A percentile compares a stretch with the other conserved stretches of the same genome.
phyloP scores from a whole-genome alignment of 805 yeast genomes.

The Sungouiozyma intestinalis region DNA sequence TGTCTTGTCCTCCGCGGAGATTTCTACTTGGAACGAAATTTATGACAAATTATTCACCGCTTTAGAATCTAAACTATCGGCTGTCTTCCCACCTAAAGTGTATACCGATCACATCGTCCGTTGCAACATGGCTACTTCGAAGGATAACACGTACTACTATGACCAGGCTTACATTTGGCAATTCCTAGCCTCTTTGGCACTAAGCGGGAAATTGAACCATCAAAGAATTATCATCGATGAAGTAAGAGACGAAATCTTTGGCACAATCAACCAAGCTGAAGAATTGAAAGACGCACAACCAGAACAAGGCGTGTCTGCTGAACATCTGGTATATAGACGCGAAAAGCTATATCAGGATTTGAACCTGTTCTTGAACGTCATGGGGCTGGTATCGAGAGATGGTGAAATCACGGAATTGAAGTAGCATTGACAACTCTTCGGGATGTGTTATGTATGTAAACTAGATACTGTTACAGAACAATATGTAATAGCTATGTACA shows the following conservation, averaged over 20 bases:
- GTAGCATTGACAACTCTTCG: slow-evolving; percentile 14
- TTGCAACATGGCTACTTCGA: background rate
- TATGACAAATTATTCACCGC: slow-evolving; percentile 75
- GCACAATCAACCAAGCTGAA: slow-evolving; percentile 72
- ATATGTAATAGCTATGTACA: background rate
- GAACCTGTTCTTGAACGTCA: slow-evolving; percentile 87
- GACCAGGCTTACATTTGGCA: slow-evolving; percentile 92
- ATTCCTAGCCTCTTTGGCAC: slow-evolving; percentile 84
- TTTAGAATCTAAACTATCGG: slow-evolving; percentile 64
- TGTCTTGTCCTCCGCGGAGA: slow-evolving; percentile 32
- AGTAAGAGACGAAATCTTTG: slow-evolving; percentile 85
- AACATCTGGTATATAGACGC: slow-evolving; percentile 38
- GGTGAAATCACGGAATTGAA: slow-evolving; percentile 75
- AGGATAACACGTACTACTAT: slow-evolving; percentile 23
- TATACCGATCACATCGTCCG: slow-evolving; percentile 17
- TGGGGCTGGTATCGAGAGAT: slow-evolving; percentile 90
- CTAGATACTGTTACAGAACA: background rate
- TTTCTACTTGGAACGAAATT: slow-evolving; percentile 58
- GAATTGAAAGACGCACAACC: slow-evolving; percentile 23
- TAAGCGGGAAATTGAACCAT: slow-evolving; percentile 82
- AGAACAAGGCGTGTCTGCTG: slow-evolving; percentile 16
- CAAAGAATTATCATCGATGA: slow-evolving; percentile 92
- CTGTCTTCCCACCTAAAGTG: slow-evolving; percentile 68
- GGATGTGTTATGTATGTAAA: background rate
- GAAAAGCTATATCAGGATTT: slow-evolving; percentile 63